Base-by-base conservation (phyloP, 164 flowering plant genomes). In the Piper longum region DNA sequence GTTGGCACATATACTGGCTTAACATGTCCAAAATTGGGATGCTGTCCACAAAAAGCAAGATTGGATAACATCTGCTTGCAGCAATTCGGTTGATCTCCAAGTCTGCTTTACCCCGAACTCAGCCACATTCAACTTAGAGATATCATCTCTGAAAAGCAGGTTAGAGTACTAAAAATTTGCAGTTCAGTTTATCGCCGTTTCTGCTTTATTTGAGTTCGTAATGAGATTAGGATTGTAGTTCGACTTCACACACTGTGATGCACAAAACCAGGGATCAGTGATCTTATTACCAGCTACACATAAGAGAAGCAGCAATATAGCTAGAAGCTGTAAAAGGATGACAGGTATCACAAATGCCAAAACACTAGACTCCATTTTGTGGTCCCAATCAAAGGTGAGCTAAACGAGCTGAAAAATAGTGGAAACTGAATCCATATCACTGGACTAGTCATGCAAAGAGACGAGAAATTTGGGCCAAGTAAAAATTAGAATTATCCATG, bases 201-300 rank as follows among this genome's bases (percentile, higher is more conserved):
- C 74, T 68, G 73, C 68, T 61, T 70, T 72, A 41, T 48, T 62
- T 4, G 73, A 65, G 43, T 67, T 64, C 18, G 78, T 48, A 16
- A 57, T 69, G 43, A 72, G 70, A 62, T 56, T 70, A 58, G 62
- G 66, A 65, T 64, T 74, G 75, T 81, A 85, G 62, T 83, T 83
- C 40, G 82, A 83, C 74, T 80, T 83, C 64, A 87, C 97, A 70
- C 78, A 75, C 93, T 87, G 82, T 43, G 69, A 42, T 59, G 43
- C 60, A 44, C 39, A 67, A 13, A 39, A 59, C 36, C 36, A 26
- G 36, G 12, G 36, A 14, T 17, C 18, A 60, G 51, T 14, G 16
- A 41, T 14, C 12, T 11, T 16, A 59, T 41, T 41, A 42, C 14
- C 3, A 5, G 62, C 14, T 41, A 16, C 26, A 51, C 41, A 59